These are phyloP conservation scores for Poa pratensis DNA, from an alignment of 176 grass and related monocot species.

Conservation along the genomic window DNA sequence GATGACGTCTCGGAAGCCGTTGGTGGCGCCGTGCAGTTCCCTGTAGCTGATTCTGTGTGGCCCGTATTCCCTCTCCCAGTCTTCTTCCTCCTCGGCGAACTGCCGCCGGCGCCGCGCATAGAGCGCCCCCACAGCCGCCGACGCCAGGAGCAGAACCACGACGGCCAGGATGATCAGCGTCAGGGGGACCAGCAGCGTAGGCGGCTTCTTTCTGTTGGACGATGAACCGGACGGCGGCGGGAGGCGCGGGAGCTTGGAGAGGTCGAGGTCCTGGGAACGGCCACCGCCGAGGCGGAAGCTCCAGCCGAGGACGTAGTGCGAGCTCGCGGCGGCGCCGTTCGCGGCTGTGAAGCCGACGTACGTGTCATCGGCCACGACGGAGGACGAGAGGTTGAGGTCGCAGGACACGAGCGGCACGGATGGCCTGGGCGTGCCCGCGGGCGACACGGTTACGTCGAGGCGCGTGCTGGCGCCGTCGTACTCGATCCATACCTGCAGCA, in stretches of 20 bases:
- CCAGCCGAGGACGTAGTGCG: constrained; percentile 74
- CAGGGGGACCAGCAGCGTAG: background rate
- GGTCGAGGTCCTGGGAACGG: constrained; percentile 48
- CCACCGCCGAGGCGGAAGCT: constrained; percentile 63
- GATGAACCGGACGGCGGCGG: constrained; percentile 1
- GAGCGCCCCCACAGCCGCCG: background rate
- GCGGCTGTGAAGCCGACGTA: constrained; percentile 71
- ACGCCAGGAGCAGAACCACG: constrained; percentile 15
- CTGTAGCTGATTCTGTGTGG: constrained; percentile 70
- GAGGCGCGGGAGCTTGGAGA: constrained; percentile 54
- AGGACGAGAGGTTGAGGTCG: constrained; percentile 47
- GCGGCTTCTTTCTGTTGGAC: constrained; percentile 1
- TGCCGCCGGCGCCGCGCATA: constrained; percentile 12
- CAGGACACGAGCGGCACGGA: constrained; percentile 37
- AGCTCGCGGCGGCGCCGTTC: constrained; percentile 60
- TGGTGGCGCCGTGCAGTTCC: constrained; percentile 59
- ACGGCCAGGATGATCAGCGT: background rate
- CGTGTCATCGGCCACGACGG: constrained; percentile 37
- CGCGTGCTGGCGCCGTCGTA: constrained; percentile 48
- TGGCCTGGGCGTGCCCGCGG: constrained; percentile 32
- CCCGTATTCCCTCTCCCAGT: constrained; percentile 68
- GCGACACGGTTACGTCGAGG: constrained; percentile 56
- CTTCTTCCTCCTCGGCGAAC: constrained; percentile 61
- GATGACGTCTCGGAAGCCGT: constrained; percentile 67
- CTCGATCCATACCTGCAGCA: constrained; percentile 66